A percentile compares a stretch with the other conserved stretches of the same genome.
Conservation (phyloP, 2,329 filamentous ascomycete species). For the Karstenula rhodostoma region DNA sequence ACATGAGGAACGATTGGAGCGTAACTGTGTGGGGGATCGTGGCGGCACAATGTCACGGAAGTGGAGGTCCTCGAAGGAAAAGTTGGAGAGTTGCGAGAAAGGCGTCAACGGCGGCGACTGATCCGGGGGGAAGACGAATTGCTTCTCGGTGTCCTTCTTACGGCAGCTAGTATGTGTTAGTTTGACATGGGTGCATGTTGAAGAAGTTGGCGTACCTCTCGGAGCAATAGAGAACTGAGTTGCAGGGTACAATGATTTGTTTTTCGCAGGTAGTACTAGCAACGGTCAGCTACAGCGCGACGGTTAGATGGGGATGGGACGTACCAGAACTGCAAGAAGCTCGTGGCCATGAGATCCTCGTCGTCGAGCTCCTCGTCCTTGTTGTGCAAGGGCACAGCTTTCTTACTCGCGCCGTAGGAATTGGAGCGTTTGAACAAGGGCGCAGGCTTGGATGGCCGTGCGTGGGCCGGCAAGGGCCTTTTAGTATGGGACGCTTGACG, state of each 20-base stretch:
- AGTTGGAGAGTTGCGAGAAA: constrained; percentile 42
- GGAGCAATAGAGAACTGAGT: constrained; percentile 69
- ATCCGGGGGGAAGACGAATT: constrained; percentile 37
- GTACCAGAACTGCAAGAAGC: constrained; percentile 63
- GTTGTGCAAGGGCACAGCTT: constrained; percentile 26
- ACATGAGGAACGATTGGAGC: constrained; percentile 50
- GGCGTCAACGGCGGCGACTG: constrained; percentile 49
- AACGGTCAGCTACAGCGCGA: background rate
- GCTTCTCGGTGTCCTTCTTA: constrained; percentile 54
- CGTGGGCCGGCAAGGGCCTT: constrained; percentile 45
- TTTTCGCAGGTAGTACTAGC: constrained; percentile 69
- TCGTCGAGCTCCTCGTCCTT: constrained; percentile 50
- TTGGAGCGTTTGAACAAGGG: constrained; percentile 45
- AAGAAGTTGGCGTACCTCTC: constrained; percentile 60
- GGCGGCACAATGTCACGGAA: constrained; percentile 57
- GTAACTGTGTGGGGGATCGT: constrained; percentile 54
- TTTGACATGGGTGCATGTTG: constrained; percentile 7
- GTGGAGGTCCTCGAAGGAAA: constrained; percentile 49
- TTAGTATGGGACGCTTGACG: constrained; percentile 46
- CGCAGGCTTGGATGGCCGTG: constrained; percentile 43
- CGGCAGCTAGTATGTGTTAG: constrained; percentile 52
- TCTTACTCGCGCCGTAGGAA: constrained; percentile 42
- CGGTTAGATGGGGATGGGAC: constrained; percentile 17
- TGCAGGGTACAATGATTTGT: constrained; percentile 69
- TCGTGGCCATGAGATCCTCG: constrained; percentile 60